Conservation (phyloP, 2,329 filamentous ascomycete species). For the Penicillium sp. region DNA sequence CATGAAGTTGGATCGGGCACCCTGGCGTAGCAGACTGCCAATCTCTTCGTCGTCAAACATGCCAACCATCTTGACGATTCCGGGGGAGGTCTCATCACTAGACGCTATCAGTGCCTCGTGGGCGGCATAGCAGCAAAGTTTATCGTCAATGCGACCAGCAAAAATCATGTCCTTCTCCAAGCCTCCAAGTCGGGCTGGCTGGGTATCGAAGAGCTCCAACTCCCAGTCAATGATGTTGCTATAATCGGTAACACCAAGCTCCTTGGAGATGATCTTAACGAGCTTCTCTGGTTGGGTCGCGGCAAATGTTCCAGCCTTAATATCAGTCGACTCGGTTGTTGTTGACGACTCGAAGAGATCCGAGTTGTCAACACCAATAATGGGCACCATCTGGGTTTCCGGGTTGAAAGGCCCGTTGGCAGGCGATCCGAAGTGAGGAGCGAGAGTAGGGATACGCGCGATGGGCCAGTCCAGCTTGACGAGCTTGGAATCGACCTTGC, state of each 20-base stretch:
- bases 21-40: constrained; percentile 85
- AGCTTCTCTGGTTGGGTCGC: constrained; percentile 82
- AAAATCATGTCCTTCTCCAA: constrained; percentile 93
- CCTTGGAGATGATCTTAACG: constrained; percentile 75
- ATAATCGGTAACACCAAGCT: constrained; percentile 74
- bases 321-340: constrained; percentile 37
- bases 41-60: constrained; percentile 98
- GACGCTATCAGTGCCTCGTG: constrained; percentile 78
- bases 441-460: constrained; percentile 86
- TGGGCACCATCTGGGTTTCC: constrained; percentile 92
- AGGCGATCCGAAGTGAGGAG: constrained; percentile 86
- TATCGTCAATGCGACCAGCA: constrained; percentile 93
- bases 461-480: constrained; percentile 96
- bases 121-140: constrained; percentile 93
- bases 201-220: constrained; percentile 88
- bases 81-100: constrained; percentile 50
- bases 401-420: constrained; percentile 69
- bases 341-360: constrained; percentile 47
- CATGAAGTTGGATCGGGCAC: constrained; percentile 86
- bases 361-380: constrained; percentile 83
- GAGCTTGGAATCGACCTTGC: constrained; percentile 77
- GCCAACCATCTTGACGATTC: constrained; percentile 85
- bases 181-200: constrained; percentile 80
- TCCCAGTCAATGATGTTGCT: constrained; percentile 91
- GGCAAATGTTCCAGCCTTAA: constrained; percentile 66